These are phyloP conservation scores for Colletotrichum paranaense DNA, from an alignment of 2,329 filamentous ascomycete species.

Conservation along the genomic window DNA sequence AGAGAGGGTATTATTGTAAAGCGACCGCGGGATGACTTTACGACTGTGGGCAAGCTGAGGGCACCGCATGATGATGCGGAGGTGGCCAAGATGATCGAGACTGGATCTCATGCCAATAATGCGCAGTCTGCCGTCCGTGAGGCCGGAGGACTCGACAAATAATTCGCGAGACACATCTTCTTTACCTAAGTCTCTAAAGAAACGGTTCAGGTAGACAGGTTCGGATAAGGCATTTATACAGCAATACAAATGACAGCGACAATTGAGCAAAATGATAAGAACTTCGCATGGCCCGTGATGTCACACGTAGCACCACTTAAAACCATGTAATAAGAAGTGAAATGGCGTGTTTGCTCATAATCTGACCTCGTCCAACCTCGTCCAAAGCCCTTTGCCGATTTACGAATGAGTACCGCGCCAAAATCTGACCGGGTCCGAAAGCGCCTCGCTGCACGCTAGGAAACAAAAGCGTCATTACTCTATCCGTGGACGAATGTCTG, in stretches of 20 bases:
- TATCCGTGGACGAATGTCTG: not conserved
- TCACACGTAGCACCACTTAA: not conserved
- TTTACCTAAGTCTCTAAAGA: no score
- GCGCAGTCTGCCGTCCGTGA: not conserved
- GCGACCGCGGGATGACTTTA: not conserved
- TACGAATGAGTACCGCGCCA: not conserved
- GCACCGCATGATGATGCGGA: not conserved
- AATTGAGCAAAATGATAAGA: not conserved
- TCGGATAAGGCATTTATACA: not conserved
- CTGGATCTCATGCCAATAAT: not conserved
- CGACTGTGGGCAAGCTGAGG: not conserved
- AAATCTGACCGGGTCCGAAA: not conserved
- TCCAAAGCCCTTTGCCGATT: not conserved
- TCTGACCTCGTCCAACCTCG: no score
- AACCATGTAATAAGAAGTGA: not conserved
- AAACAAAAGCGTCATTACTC: not conserved
- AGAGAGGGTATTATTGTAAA: not conserved
- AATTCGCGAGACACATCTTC: not conserved
- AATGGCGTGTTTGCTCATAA: not conserved
- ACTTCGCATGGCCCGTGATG: not conserved
- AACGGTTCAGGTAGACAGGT: not conserved
- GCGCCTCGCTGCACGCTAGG: not conserved
- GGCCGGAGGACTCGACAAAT: not conserved
- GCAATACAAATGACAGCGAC: not conserved
- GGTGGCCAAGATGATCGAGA: not conserved